Evolutionary conservation across 345 rosid species (phyloP).

Genomic region (Moricandia arvensis): DNA sequence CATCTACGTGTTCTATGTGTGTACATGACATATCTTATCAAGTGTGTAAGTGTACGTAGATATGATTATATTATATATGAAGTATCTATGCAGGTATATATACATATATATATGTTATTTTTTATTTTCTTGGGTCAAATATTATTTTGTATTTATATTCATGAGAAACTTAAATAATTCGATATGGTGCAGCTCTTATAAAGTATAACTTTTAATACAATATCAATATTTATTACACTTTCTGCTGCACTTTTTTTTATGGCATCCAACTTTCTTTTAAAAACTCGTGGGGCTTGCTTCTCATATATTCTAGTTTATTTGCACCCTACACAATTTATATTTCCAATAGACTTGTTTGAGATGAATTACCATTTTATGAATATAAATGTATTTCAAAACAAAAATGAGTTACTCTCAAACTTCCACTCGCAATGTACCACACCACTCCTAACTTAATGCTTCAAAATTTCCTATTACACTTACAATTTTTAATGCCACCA

Average conservation of each 20-base stretch:
- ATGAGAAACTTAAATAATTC: not conserved
- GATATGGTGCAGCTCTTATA: not conserved
- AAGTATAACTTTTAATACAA: not conserved
- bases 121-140: too few relatives aligned
- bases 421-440: not conserved
- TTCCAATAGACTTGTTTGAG: too few relatives aligned
- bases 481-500: not conserved
- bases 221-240: conserved; percentile 26
- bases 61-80: not conserved
- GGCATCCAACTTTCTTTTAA: not conserved
- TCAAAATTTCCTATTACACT: not conserved
- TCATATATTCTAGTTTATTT: too few relatives aligned
- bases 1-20: not conserved
- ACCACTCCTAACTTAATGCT: not conserved
- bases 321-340: too few relatives aligned
- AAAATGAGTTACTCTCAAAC: not conserved
- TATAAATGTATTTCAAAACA: too few relatives aligned
- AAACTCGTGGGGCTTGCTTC: conserved; percentile 11
- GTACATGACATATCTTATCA: not conserved
- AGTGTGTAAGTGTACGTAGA: not conserved
- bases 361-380: too few relatives aligned
- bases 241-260: conserved; percentile 25
- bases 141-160: not conserved
- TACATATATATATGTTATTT: not conserved
- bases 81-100: not conserved